These are phyloP conservation scores for Globisporangium takayamanum DNA, from an alignment of 352 stramenopile species.

Conservation along the genomic window DNA sequence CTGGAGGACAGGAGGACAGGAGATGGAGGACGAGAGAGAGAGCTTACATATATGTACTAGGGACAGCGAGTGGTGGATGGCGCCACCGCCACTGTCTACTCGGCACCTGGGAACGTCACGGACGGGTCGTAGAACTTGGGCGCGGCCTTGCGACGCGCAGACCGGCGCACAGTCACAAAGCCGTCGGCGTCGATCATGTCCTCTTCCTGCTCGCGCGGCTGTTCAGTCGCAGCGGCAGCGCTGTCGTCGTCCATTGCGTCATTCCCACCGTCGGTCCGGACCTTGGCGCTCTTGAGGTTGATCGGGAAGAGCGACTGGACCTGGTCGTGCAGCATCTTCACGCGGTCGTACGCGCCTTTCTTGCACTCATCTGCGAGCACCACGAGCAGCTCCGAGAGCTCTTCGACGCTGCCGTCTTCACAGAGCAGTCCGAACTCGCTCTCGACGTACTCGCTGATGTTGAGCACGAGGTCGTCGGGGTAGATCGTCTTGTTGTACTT, in stretches of 20 bases:
- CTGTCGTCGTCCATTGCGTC: constrained; percentile 28
- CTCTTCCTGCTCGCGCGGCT: constrained; percentile 12
- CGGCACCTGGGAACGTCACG: constrained; percentile 67
- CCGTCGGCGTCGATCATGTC: constrained; percentile 65
- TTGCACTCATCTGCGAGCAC: constrained; percentile 74
- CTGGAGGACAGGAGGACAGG: not conserved
- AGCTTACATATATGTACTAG: constrained; percentile 7
- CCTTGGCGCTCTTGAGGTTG: constrained; percentile 72
- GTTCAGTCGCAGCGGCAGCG: constrained; percentile 6
- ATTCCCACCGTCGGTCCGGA: constrained; percentile 31
- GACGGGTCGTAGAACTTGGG: constrained; percentile 75
- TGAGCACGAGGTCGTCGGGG: constrained; percentile 59
- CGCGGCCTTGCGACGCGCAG: constrained; percentile 43
- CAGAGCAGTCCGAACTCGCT: constrained; percentile 69
- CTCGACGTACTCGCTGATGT: constrained; percentile 71
- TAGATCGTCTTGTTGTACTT: constrained; percentile 75
- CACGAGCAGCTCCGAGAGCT: constrained; percentile 58
- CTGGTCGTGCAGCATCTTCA: constrained; percentile 66
- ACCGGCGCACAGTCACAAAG: constrained; percentile 72
- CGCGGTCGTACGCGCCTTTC: constrained; percentile 56
- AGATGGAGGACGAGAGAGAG: not conserved
- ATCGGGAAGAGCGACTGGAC: constrained; percentile 70
- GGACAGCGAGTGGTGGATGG: not conserved
- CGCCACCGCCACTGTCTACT: constrained; percentile 27
- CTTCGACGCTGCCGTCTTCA: constrained; percentile 73